Conservation (phyloP, 345 rosid genomes). For the Hibiscus trionum region DNA sequence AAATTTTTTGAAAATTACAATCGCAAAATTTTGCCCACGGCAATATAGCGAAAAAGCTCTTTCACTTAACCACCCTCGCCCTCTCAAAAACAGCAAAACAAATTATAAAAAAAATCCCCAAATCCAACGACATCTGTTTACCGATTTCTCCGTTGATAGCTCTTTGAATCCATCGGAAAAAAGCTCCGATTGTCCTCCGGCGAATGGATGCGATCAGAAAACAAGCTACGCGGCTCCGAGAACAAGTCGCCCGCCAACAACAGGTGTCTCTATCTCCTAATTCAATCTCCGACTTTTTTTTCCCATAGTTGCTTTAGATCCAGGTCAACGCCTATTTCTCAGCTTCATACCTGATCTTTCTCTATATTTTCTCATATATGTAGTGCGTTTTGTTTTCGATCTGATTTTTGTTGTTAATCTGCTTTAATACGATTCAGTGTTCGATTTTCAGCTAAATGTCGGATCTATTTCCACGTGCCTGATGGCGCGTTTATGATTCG, state of each 20-base stretch:
- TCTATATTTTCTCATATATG: neutral
- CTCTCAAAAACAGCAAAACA: neutral
- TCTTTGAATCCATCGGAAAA: neutral
- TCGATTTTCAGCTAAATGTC: neutral
- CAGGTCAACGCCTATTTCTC: constrained; percentile 1
- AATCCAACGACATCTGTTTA: neutral
- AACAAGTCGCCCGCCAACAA: constrained; percentile 95
- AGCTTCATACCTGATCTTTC: constrained; percentile 9
- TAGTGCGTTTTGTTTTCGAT: neutral
- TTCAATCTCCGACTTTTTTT: constrained; percentile 10
- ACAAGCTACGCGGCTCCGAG: constrained; percentile 92
- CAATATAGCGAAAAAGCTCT: neutral
- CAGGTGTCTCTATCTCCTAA: constrained; percentile 42
- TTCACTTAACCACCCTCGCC: neutral
- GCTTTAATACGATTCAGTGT: neutral
- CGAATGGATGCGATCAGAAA: constrained; percentile 89
- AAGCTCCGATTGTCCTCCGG: neutral
- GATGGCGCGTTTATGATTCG: neutral
- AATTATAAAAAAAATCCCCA: neutral
- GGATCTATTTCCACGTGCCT: constrained; percentile 14
- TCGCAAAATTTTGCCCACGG: neutral
- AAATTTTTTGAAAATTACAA: neutral
- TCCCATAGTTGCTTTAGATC: constrained; percentile 14
- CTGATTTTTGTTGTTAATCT: constrained; percentile 12
- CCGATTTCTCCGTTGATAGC: neutral